Conservation (phyloP, 192 early-diverging fungal species). For the Backusella liffmaniae region DNA sequence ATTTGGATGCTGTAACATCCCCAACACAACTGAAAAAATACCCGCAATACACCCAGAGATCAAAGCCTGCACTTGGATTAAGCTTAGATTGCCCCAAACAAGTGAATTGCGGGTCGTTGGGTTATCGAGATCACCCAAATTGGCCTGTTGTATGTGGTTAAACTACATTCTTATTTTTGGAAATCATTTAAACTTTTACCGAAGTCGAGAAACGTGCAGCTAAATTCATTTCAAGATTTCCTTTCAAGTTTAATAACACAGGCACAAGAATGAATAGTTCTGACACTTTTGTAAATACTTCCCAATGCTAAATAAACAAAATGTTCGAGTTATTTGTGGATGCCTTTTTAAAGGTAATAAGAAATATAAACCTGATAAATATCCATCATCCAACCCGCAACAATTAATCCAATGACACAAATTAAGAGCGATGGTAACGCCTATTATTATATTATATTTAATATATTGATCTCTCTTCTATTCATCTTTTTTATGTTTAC, state of each 20-base stretch:
- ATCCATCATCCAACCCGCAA: slow-evolving; percentile 72
- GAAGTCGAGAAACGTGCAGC: slow-evolving; percentile 83
- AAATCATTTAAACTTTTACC: slow-evolving; percentile 46
- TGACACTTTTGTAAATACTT: slow-evolving; percentile 64
- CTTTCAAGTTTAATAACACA: slow-evolving; percentile 84
- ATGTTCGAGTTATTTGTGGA: background rate
- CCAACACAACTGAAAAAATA: slow-evolving; percentile 62
- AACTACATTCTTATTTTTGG: background rate
- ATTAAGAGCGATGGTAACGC: slow-evolving; percentile 67
- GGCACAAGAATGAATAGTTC: slow-evolving; percentile 86
- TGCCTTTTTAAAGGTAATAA: background rate
- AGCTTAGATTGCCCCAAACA: slow-evolving; percentile 70
- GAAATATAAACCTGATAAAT: slow-evolving; percentile 49
- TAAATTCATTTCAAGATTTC: slow-evolving; percentile 91
- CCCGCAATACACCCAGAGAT: slow-evolving; percentile 72
- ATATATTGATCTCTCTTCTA: background rate
- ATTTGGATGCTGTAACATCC: slow-evolving; percentile 49
- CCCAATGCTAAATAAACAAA: slow-evolving; percentile 49
- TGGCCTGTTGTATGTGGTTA: slow-evolving; percentile 45
- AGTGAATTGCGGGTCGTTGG: slow-evolving; percentile 48
- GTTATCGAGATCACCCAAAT: slow-evolving; percentile 66
- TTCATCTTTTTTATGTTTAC: background rate
- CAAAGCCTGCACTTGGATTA: slow-evolving; percentile 73
- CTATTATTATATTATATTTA: slow-evolving; percentile 21
- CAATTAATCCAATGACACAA: slow-evolving; percentile 66